Base-by-base conservation (phyloP, 2,329 filamentous ascomycete genomes). In the Verticillium nubilum region DNA sequence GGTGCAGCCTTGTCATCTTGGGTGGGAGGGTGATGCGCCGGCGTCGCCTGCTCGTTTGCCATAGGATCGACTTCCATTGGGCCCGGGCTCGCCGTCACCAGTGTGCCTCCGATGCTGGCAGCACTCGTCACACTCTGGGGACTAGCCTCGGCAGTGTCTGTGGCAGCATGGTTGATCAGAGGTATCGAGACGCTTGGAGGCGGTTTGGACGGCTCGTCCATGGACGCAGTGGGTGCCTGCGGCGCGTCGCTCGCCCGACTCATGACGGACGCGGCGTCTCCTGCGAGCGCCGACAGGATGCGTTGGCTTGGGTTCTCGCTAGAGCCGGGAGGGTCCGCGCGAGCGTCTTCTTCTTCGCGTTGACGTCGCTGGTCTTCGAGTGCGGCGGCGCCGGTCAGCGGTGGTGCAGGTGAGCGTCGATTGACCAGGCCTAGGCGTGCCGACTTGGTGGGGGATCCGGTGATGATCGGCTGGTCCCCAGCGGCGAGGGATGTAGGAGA, bases 191-290 rank as follows among this genome's bases (percentile, higher is more conserved):
- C 69, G 33, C 55, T 23, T 15, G 65, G 52, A 17, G 59, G 58
- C 6, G 56, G 59, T 61, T 76, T 78, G 52, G 72, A 67, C 2
- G 74, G 72, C 7, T 74, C 67, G 26, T 79, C 77, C 69, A 79
- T 78, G 54, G 73, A 70, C 19, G 77, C 75, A 13, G 77, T 78
- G 1, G 77, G 75, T 56, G 74, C 76, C 63, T 70, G 75, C n/a
- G 80, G 78, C 63, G 76, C 78, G 69, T 86, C 83, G 59, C 79
- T 74, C n/a, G 81, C 74, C 61, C 81, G 82, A 69, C 81, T 85
- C 75, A 86, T 81, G 54, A 76, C 76, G 62, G 80, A 73, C 26
- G 78, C 76, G 59, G 74, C 78, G 52, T 79, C 79, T 35, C 82
- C 80, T 74, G 86, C 78, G 54, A 86, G 74, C 23, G 81, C 81